A percentile compares a stretch with the other conserved stretches of the same genome.
Conservation (phyloP, 176 grass and related monocot genomes). For the sorghum (Sorghum bicolor) region DNA sequence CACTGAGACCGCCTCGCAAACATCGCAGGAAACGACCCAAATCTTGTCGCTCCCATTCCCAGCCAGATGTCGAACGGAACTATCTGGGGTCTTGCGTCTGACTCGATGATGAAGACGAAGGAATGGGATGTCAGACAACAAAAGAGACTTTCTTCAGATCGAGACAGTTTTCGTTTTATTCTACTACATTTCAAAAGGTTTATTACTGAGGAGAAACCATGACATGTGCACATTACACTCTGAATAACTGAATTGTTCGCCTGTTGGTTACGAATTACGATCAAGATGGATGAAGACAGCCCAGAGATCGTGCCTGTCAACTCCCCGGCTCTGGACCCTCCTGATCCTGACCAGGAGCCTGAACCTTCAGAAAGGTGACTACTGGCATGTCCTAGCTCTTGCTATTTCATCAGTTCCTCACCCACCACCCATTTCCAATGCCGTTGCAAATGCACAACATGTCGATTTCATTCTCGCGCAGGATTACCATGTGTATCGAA, state of each 20-base stretch:
- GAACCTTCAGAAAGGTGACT: constrained; percentile 24
- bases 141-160: not conserved
- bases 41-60: not conserved
- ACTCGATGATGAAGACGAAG: not conserved
- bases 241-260: not conserved
- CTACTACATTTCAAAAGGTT: not conserved
- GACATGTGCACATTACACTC: not conserved
- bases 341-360: not conserved
- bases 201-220: not conserved
- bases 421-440: not conserved
- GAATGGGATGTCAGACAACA: not conserved
- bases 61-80: not conserved
- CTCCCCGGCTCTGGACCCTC: not conserved
- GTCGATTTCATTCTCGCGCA: not conserved
- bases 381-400: not conserved
- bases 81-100: not conserved
- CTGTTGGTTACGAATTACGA: not conserved
- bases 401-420: not conserved
- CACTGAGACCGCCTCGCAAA: constrained; percentile 27
- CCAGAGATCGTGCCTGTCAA: constrained; percentile 19
- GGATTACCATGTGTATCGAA: not conserved
- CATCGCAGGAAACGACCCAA: constrained; percentile 4
- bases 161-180: not conserved
- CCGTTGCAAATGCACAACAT: not conserved
- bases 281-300: constrained; percentile 25